Conservation (phyloP, 1,139 yeast genomes). For the Citeromyces hawaiiensis region DNA sequence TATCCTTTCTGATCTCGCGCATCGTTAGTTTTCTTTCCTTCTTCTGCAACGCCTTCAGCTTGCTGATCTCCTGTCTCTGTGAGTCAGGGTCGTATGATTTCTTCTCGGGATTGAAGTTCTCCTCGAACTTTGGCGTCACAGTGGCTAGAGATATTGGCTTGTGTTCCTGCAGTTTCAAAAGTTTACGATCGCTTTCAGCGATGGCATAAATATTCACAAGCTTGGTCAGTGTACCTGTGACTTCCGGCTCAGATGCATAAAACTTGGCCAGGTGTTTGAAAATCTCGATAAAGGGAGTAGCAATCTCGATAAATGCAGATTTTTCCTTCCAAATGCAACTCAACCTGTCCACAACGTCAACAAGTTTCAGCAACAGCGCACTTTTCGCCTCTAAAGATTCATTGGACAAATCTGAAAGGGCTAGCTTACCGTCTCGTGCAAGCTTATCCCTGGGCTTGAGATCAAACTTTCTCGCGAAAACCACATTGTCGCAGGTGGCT, state of each 20-base stretch:
- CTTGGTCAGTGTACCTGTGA: constrained; percentile 22
- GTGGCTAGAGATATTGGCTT: constrained; percentile 77
- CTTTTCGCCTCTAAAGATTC: constrained; percentile 5
- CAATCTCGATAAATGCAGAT: constrained; percentile 47
- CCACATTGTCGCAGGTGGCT: constrained; percentile 6
- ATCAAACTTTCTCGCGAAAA: background rate
- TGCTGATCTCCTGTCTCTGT: constrained; percentile 69
- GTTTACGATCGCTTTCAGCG: constrained; percentile 39
- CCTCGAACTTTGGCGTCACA: constrained; percentile 85
- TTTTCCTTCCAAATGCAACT: constrained; percentile 48
- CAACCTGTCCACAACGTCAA: constrained; percentile 8
- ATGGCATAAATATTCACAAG: constrained; percentile 38
- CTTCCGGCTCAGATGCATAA: constrained; percentile 14
- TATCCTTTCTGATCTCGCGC: constrained; percentile 84
- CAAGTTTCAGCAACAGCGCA: constrained; percentile 7
- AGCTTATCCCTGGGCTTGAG: background rate
- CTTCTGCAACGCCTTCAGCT: constrained; percentile 76
- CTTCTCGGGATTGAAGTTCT: constrained; percentile 90
- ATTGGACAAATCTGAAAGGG: constrained; percentile 4
- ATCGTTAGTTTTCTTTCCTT: constrained; percentile 82
- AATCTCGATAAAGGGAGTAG: constrained; percentile 24
- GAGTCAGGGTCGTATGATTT: constrained; percentile 80
- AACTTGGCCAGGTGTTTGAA: constrained; percentile 26
- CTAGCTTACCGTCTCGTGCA: background rate
- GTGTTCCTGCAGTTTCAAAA: constrained; percentile 80